Conservation (phyloP, 345 rosid genomes). For the Populus deltoides region DNA sequence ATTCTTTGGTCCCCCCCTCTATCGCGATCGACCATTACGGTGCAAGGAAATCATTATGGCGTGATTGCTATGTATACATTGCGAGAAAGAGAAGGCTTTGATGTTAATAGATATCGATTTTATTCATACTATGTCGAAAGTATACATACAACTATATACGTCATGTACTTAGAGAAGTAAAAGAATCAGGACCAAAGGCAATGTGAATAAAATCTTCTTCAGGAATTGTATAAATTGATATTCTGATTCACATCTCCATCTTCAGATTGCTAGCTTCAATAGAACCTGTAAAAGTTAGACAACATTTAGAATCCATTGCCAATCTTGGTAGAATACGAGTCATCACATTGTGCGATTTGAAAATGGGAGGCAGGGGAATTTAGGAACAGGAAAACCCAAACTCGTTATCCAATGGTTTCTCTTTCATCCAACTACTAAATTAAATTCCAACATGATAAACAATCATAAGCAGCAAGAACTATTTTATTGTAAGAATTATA, state of each 20-base stretch:
- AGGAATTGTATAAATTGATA: constrained; percentile 13
- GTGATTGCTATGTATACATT: not conserved
- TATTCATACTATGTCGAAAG: constrained; percentile 36
- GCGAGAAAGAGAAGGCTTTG: constrained; percentile 4
- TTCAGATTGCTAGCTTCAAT: constrained; percentile 46
- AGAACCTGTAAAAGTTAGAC: constrained; percentile 41
- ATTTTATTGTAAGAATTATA: constrained; percentile 7
- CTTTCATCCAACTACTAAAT: not conserved
- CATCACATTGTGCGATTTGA: not conserved
- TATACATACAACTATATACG: constrained; percentile 38
- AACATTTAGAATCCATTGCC: constrained; percentile 15
- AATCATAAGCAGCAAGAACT: constrained; percentile 17
- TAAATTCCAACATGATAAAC: constrained; percentile 8
- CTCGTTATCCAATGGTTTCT: not conserved
- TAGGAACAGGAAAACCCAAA: not conserved
- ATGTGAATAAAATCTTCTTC: constrained; percentile 13
- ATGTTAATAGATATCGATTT: constrained; percentile 28
- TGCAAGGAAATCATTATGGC: not conserved
- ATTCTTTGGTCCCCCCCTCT: constrained; percentile 14
- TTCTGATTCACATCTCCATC: constrained; percentile 53
- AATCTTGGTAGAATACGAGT: not conserved
- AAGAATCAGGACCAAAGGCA: constrained; percentile 31
- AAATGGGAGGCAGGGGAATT: not conserved
- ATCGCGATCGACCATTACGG: not conserved
- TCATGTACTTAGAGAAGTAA: constrained; percentile 27